Conservation (phyloP, 108 stramenopile genomes). For the Craspedostauros australis region DNA sequence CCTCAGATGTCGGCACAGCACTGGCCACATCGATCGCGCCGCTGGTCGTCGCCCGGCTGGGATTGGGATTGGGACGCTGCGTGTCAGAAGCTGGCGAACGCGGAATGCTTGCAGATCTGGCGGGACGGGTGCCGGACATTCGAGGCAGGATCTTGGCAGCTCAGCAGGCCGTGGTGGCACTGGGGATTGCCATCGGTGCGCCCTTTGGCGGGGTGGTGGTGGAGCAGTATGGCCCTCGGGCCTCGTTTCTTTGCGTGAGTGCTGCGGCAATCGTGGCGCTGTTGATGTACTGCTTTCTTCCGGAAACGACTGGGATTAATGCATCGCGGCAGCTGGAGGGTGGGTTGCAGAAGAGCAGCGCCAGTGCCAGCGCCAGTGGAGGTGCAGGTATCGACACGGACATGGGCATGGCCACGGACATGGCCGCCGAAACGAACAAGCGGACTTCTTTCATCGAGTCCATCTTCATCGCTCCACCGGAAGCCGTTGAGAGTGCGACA, state of each 20-base stretch:
- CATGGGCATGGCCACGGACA: neutral
- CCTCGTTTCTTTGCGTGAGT: slow-evolving; percentile 63
- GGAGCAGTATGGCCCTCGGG: slow-evolving; percentile 50
- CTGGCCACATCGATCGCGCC: slow-evolving; percentile 26
- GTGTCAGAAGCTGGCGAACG: slow-evolving; percentile 58
- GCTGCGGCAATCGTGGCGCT: slow-evolving; percentile 50
- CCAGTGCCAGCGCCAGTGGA: neutral
- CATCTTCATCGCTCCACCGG: no score
- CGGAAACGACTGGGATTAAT: slow-evolving; percentile 40
- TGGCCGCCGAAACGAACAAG: no score
- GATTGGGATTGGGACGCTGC: slow-evolving; percentile 55
- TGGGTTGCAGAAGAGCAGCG: no score
- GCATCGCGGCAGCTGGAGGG: no score
- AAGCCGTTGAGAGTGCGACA: no score
- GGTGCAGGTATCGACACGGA: neutral
- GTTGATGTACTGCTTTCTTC: slow-evolving; percentile 46
- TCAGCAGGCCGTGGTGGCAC: slow-evolving; percentile 54
- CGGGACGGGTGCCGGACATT: slow-evolving; percentile 28
- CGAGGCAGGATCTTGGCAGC: slow-evolving; percentile 59
- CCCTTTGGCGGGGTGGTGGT: slow-evolving; percentile 59
- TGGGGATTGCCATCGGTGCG: slow-evolving; percentile 72
- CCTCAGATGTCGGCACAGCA: slow-evolving; percentile 57
- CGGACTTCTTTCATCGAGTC: no score
- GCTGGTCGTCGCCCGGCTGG: slow-evolving; percentile 51
- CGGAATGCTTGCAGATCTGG: slow-evolving; percentile 71